These are phyloP conservation scores for Scheffersomyces illinoinensis DNA, from an alignment of 1,139 yeast genomes.

Conservation along the genomic window DNA sequence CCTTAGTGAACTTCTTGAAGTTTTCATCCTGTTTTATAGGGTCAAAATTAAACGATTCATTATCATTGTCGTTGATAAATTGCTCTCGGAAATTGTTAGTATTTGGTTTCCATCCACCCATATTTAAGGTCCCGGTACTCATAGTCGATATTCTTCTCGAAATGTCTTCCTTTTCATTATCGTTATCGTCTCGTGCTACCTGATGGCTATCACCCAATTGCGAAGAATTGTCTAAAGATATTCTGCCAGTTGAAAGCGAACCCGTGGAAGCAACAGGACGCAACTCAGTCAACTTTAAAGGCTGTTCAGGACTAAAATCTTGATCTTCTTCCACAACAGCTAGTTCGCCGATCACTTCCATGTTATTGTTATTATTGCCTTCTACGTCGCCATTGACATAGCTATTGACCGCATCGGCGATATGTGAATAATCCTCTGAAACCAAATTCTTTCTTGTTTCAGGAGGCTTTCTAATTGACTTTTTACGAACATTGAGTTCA, in stretches of 20 bases:
- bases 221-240: constrained; percentile 20
- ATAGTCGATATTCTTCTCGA: constrained; percentile 37
- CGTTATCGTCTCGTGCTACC: constrained; percentile 11
- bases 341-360: not conserved
- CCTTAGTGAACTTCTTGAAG: constrained; percentile 38
- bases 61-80: constrained; percentile 49
- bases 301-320: constrained; percentile 1
- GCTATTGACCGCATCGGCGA: constrained; percentile 28
- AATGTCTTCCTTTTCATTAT: constrained; percentile 7
- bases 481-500: constrained; percentile 29
- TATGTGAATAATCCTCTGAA: constrained; percentile 27
- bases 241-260: constrained; percentile 41
- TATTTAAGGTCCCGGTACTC: constrained; percentile 41
- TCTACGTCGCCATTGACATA: constrained; percentile 17
- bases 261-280: constrained; percentile 36
- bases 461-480: constrained; percentile 39
- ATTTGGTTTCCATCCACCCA: constrained; percentile 57
- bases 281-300: constrained; percentile 11
- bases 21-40: constrained; percentile 23
- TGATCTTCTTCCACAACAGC: constrained; percentile 2
- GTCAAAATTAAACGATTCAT: constrained; percentile 40
- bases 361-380: constrained; percentile 1
- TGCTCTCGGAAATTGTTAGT: constrained; percentile 51
- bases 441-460: constrained; percentile 21
- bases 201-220: constrained; percentile 13